These are phyloP conservation scores for Mycothermus thermophilus DNA, from an alignment of 495 filamentous ascomycete species.

Conservation along the genomic window DNA sequence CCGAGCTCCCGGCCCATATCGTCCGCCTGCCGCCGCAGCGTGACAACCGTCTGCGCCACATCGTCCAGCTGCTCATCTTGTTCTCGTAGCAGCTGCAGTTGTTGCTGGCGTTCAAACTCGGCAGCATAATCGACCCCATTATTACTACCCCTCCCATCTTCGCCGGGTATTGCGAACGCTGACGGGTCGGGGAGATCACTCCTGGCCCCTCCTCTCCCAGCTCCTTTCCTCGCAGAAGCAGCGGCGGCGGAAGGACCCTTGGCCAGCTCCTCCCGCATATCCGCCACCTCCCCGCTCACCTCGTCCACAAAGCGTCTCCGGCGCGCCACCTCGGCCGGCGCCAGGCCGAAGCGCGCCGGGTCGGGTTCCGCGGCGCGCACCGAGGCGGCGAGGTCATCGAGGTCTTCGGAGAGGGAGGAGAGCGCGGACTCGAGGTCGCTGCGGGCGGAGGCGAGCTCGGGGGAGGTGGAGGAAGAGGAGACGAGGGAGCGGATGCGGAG, in stretches of 20 bases:
- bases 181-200: conserved; percentile 54
- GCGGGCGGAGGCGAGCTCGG: conserved; percentile 75
- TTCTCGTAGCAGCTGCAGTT: conserved; percentile 82
- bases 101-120: conserved; percentile 85
- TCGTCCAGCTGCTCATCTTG: conserved; percentile 88
- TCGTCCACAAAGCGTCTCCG: conserved; percentile 76
- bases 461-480: conserved; percentile 42
- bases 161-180: conserved; percentile 42
- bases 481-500: conserved; percentile 90
- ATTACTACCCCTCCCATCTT: conserved; percentile 29
- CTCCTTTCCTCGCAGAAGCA: not conserved
- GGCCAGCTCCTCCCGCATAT: conserved; percentile 72
- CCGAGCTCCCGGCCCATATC: conserved; percentile 92
- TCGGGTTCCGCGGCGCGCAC: conserved; percentile 81
- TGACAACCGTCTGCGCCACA: conserved; percentile 85
- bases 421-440: conserved; percentile 68
- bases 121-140: conserved; percentile 58
- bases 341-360: conserved; percentile 78
- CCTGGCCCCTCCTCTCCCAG: conserved; percentile 16
- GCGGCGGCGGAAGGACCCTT: conserved; percentile 14
- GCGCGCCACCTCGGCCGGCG: conserved; percentile 66
- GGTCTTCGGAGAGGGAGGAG: conserved; percentile 64
- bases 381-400: conserved; percentile 76
- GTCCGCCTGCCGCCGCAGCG: conserved; percentile 74
- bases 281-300: conserved; percentile 73